These are phyloP conservation scores for Torrubiellomyces zombiae DNA, from an alignment of 2,329 filamentous ascomycete genomes.

Conservation along the genomic window DNA sequence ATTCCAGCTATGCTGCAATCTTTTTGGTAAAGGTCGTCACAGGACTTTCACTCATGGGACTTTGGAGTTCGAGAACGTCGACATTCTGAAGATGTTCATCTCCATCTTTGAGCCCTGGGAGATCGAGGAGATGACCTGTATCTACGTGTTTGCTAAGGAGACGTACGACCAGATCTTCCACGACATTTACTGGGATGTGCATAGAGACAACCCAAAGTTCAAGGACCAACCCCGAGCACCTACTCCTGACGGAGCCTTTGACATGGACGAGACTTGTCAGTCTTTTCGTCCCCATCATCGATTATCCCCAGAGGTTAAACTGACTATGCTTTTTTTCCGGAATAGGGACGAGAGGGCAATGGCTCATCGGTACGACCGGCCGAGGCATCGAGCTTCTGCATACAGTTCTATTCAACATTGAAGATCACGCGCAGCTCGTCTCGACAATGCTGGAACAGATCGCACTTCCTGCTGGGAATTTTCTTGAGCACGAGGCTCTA, in stretches of 20 bases:
- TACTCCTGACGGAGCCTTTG: slow-evolving; percentile 1
- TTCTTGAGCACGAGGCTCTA: slow-evolving; percentile 1
- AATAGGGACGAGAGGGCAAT: no score
- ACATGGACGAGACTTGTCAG: slow-evolving; percentile 1
- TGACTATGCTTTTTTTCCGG: no score
- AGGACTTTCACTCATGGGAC: no score
- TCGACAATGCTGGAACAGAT: slow-evolving; percentile 1
- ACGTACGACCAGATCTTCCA: slow-evolving; percentile 1
- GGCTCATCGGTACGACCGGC: not conserved
- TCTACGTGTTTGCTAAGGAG: slow-evolving; percentile 1
- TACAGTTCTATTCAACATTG: not conserved
- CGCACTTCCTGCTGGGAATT: not conserved
- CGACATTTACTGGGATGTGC: slow-evolving; percentile 1
- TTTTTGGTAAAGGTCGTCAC: slow-evolving; percentile 1
- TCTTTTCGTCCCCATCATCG: not conserved
- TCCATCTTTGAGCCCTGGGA: slow-evolving; percentile 3
- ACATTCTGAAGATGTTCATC: not conserved
- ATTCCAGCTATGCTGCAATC: slow-evolving; percentile 5
- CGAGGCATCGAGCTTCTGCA: slow-evolving; percentile 2
- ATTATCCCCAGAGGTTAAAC: no score
- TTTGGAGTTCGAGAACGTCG: no score
- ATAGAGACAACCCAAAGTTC: slow-evolving; percentile 3
- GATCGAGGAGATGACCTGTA: slow-evolving; percentile 2
- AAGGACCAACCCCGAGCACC: not conserved
- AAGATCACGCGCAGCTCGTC: slow-evolving; percentile 1